Evolutionary conservation across 495 filamentous ascomycete genomes (phyloP).

Genomic region (Trichoderma reesei): DNA sequence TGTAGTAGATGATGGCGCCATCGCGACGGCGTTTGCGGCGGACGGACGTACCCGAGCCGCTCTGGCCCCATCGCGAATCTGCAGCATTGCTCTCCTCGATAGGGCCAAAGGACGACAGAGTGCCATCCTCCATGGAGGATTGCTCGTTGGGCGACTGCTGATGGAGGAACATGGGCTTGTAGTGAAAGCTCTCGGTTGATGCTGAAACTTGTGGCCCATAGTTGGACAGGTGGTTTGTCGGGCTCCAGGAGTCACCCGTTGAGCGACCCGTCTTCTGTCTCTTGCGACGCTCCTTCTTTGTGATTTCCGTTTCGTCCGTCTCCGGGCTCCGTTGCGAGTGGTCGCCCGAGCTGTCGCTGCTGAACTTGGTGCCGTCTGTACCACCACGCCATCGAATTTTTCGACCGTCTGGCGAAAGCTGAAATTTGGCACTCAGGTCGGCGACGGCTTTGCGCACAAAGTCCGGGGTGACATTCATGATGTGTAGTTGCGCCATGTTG

Average conservation of each 20-base stretch:
- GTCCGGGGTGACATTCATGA: conserved; percentile 62
- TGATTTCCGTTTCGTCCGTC: conserved; percentile 32
- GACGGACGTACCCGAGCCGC: conserved; percentile 30
- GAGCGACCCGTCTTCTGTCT: conserved; percentile 26
- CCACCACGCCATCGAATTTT: conserved; percentile 67
- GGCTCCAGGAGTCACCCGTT: conserved; percentile 12
- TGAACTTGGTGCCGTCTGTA: conserved; percentile 47
- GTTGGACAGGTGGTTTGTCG: conserved; percentile 28
- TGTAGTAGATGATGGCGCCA: conserved; percentile 76
- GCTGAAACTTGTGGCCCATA: conserved; percentile 27
- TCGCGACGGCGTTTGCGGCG: conserved; percentile 40
- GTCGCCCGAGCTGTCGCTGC: conserved; percentile 43
- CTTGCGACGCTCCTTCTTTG: conserved; percentile 25
- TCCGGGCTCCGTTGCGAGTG: conserved; percentile 29
- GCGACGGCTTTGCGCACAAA: conserved; percentile 59
- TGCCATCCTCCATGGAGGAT: conserved; percentile 30
- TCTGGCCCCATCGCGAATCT: conserved; percentile 30
- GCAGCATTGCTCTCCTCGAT: conserved; percentile 33
- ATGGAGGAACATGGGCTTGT: conserved; percentile 52
- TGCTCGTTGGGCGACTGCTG: conserved; percentile 33
- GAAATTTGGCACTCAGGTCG: conserved; percentile 57
- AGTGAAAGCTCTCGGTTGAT: conserved; percentile 43
- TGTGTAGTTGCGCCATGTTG: conserved; percentile 74
- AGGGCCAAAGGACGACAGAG: conserved; percentile 22
- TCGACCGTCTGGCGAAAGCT: conserved; percentile 61